Evolutionary conservation across 192 early-diverging fungal species (phyloP), one percentile per base, ranked within the genome.

Genomic region (Coemansia sp.): DNA sequence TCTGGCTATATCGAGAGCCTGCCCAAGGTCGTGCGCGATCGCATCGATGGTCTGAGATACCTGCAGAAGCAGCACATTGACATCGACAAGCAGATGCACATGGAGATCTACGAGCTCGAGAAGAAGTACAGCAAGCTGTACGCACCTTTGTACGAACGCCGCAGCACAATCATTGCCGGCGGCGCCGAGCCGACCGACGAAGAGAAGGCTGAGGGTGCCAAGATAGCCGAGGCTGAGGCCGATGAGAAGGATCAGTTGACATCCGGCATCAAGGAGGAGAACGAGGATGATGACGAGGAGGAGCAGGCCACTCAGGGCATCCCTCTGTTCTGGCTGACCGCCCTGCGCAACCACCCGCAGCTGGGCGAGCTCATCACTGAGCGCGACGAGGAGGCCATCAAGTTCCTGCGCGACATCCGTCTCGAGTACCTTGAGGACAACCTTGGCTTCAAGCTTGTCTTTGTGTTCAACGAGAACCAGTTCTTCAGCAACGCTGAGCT

Each of bases 261-360:
- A 30, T 64, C 73, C 27, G 71, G 81, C 23, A 58, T 67, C 53
- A 75, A 83, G 38, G 63, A 70, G 52, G 71, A 71, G 49, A 83
- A 82, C 18, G 78, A 80, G 23, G 78, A 81, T 27, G 80, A 84
- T 7, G 78, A 67, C 18, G 70, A 68, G 37, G 66, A 71, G 12
- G 55, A 30, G 39, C 63, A 74, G 65, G 53, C 57, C 17, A 69
- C 64, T 15, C 68, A 57, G 57, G 96, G 94, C 64, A 87, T 98
- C 24, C 97, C 97, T 41, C 85, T 92, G 55, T 98, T 99, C 86
- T 98, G 97, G 97, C 82, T 95, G 38, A 97, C 93, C 30, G 83
- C 86, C 40, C 80, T 99, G 81, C 89, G 90, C 83, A 92, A 89
- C 83, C 81, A 93, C 80, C 80, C 85, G 42, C 80, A 83, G 57